A percentile compares a stretch with the other conserved stretches of the same genome.
Evolutionary conservation across 2,329 filamentous ascomycete genomes (phyloP).

Genomic region (Colletotrichum sp.): DNA sequence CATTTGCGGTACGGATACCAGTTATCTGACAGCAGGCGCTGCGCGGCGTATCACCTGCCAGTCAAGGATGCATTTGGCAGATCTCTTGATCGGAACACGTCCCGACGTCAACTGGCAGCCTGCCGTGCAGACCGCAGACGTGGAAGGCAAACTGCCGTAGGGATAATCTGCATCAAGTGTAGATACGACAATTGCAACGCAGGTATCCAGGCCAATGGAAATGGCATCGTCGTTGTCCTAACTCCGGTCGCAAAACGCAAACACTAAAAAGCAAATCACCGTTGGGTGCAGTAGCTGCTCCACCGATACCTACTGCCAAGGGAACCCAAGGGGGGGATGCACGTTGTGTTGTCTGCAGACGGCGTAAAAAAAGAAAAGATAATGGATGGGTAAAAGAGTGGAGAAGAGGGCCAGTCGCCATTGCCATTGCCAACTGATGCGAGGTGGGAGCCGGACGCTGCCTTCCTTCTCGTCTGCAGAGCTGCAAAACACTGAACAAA

Average conservation of each 20-base stretch:
- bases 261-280: slow-evolving; percentile 6
- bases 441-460: background rate
- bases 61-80: background rate
- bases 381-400: background rate
- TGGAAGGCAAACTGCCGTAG: background rate
- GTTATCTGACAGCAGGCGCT: background rate
- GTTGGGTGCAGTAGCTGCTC: background rate
- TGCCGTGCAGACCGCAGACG: background rate
- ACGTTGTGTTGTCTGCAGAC: background rate
- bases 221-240: background rate
- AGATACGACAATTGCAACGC: background rate
- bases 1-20: background rate
- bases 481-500: background rate
- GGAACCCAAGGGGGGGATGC: background rate
- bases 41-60: background rate
- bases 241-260: background rate
- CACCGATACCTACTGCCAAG: background rate
- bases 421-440: background rate
- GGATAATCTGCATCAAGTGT: background rate
- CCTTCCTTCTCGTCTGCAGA: background rate
- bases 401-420: background rate
- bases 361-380: background rate
- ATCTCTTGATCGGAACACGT: background rate
- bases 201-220: background rate
- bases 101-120: background rate